phyloP scores from a whole-genome alignment of 164 flowering plant species.

The Dillenia turbinata region DNA sequence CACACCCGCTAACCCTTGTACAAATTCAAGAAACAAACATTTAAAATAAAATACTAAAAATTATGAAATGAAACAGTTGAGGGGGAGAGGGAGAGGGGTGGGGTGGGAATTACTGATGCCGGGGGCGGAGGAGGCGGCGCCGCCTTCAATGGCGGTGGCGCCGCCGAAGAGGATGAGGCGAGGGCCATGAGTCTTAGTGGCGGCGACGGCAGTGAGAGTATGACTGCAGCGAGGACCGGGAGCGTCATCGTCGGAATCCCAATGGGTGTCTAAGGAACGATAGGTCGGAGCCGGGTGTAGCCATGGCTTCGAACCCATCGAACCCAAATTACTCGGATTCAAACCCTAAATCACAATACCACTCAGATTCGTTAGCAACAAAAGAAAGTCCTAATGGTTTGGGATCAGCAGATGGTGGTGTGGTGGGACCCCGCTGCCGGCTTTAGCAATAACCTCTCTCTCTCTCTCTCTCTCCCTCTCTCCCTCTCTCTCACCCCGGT shows the following conservation, averaged over 20 bases:
- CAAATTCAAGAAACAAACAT: conserved; percentile 8
- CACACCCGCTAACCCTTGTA: conserved; percentile 85
- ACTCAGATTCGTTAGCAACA: too few species aligned
- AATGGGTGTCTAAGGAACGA: conserved; percentile 51
- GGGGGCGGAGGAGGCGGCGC: conserved; percentile 55
- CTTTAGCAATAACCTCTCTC: too few species aligned
- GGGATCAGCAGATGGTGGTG: too few species aligned
- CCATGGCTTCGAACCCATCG: conserved; percentile 65
- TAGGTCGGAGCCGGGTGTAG: conserved; percentile 84
- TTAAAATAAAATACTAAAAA: neutral
- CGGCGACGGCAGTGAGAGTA: conserved; percentile 89
- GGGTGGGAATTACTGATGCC: conserved; percentile 53
- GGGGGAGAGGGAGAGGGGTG: neutral
- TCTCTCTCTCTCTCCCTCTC: too few species aligned
- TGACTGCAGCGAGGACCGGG: conserved; percentile 95
- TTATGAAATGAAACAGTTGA: neutral
- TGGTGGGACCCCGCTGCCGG: too few species aligned
- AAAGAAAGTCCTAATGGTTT: too few species aligned
- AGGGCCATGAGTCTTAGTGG: conserved; percentile 81
- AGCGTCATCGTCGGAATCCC: conserved; percentile 91
- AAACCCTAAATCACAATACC: too few species aligned
- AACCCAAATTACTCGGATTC: neutral
- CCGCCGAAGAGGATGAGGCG: conserved; percentile 96
- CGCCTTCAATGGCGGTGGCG: conserved; percentile 94
- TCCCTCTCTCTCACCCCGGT: too few species aligned